Evolutionary conservation across 1,284 basidiomycete genomes (phyloP).

Genomic region (Ganoderma sinense): DNA sequence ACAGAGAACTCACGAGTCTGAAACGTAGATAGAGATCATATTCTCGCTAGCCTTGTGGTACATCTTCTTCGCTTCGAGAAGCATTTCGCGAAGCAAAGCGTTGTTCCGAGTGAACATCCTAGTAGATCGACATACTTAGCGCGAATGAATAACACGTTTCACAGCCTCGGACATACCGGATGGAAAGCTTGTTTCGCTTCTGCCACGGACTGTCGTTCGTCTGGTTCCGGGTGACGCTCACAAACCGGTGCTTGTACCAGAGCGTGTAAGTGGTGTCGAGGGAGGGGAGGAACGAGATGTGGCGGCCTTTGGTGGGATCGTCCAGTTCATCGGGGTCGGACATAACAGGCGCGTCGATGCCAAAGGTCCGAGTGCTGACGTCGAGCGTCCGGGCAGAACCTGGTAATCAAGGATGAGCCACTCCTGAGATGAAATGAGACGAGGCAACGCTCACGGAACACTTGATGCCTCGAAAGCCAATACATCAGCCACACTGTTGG

Average conservation of each 20-base stretch:
- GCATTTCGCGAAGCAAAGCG: constrained; percentile 53
- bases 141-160: background rate
- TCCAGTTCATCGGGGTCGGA: constrained; percentile 29
- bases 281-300: constrained; percentile 40
- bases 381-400: constrained; percentile 42
- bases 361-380: constrained; percentile 39
- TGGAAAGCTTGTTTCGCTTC: constrained; percentile 36
- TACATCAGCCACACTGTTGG: constrained; percentile 42
- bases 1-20: constrained; percentile 48
- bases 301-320: constrained; percentile 32
- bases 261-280: constrained; percentile 38
- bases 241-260: constrained; percentile 43
- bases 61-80: constrained; percentile 62
- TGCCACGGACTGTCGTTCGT: constrained; percentile 32
- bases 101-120: constrained; percentile 63
- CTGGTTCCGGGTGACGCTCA: constrained; percentile 37
- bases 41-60: constrained; percentile 61
- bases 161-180: constrained; percentile 35
- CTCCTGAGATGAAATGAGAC: background rate
- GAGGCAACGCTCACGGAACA: constrained; percentile 37
- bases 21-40: constrained; percentile 63
- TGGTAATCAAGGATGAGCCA: constrained; percentile 16
- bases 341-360: constrained; percentile 28
- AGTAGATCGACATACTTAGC: background rate
- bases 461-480: constrained; percentile 44